A percentile compares a stretch with the other conserved stretches of the same genome.
Conservation (phyloP, 2,329 filamentous ascomycete genomes). For the Monosporascus sp. region DNA sequence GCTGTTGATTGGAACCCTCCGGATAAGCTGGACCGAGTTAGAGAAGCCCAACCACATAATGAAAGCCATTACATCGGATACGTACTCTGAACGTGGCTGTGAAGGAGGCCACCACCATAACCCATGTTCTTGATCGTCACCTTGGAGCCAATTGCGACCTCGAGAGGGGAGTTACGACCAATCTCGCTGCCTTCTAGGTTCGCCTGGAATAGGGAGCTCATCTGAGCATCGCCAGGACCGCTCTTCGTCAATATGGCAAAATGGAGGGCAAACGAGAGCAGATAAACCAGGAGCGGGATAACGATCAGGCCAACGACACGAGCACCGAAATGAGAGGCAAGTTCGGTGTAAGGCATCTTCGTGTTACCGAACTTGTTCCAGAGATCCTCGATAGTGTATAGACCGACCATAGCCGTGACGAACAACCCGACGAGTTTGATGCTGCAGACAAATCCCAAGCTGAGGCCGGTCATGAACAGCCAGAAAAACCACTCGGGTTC, state of each 20-base stretch:
- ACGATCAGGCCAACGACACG: slow-evolving; percentile 84
- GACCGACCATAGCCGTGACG: slow-evolving; percentile 85
- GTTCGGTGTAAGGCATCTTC: slow-evolving; percentile 65
- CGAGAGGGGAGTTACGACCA: slow-evolving; percentile 88
- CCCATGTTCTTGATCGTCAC: slow-evolving; percentile 99
- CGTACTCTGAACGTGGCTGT: slow-evolving; percentile 85
- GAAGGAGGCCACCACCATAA: slow-evolving; percentile 91
- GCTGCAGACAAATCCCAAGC: slow-evolving; percentile 96
- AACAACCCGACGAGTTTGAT: slow-evolving; percentile 98
- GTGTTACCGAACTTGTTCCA: slow-evolving; percentile 97
- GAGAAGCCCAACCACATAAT: slow-evolving; percentile 1
- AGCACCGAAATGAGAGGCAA: slow-evolving; percentile 72
- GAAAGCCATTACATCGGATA: not conserved
- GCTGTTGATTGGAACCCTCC: slow-evolving; percentile 88
- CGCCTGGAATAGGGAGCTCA: slow-evolving; percentile 98
- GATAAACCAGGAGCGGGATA: slow-evolving; percentile 84
- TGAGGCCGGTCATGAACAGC: slow-evolving; percentile 88
- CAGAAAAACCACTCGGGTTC: slow-evolving; percentile 89
- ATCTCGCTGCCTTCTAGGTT: slow-evolving; percentile 92
- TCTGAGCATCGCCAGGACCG: slow-evolving; percentile 97
- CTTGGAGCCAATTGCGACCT: slow-evolving; percentile 82
- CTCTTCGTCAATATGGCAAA: slow-evolving; percentile 91
- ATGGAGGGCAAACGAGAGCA: slow-evolving; percentile 92
- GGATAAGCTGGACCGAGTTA: slow-evolving; percentile 55
- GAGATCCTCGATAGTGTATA: slow-evolving; percentile 94